phyloP scores from a whole-genome alignment of 805 yeast genomes.

The Lachancea sp. region DNA sequence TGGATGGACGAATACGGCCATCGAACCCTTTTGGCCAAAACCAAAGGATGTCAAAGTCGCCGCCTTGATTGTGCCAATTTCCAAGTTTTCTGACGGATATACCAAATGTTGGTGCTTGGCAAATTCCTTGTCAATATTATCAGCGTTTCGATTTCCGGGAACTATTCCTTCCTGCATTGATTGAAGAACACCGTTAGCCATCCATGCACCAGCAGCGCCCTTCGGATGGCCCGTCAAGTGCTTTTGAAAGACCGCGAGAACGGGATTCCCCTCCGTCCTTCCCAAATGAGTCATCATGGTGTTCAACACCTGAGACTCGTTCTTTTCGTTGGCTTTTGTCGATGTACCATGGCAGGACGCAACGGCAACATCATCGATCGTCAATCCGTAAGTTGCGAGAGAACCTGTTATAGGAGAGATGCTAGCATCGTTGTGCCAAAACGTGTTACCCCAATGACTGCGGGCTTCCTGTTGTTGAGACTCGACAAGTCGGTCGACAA shows the following conservation, averaged over 20 bases:
- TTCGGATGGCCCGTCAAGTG: constrained; percentile 96
- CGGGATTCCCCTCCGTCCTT: constrained; percentile 87
- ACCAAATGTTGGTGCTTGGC: constrained; percentile 73
- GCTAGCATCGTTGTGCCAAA: constrained; percentile 76
- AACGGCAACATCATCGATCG: constrained; percentile 84
- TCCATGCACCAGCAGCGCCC: constrained; percentile 99
- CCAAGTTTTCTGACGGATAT: constrained; percentile 80
- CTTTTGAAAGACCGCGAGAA: constrained; percentile 91
- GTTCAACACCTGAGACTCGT: constrained; percentile 80
- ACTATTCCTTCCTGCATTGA: constrained; percentile 78
- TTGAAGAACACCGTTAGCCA: constrained; percentile 93
- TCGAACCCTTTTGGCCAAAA: constrained; percentile 96
- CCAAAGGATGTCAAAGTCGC: constrained; percentile 91
- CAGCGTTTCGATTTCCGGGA: constrained; percentile 95
- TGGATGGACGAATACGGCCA: constrained; percentile 78
- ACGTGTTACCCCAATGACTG: constrained; percentile 72
- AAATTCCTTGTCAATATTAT: constrained; percentile 72
- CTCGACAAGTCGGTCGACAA: constrained; percentile 64
- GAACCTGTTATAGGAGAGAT: constrained; percentile 92
- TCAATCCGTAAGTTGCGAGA: constrained; percentile 78
- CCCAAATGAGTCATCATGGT: constrained; percentile 85
- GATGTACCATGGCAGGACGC: constrained; percentile 97
- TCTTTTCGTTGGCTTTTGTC: constrained; percentile 95
- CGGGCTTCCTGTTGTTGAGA: constrained; percentile 78
- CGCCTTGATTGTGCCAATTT: constrained; percentile 90